These are phyloP conservation scores for Tricholoma terreum DNA, from an alignment of 768 basidiomycete species.

Conservation along the genomic window DNA sequence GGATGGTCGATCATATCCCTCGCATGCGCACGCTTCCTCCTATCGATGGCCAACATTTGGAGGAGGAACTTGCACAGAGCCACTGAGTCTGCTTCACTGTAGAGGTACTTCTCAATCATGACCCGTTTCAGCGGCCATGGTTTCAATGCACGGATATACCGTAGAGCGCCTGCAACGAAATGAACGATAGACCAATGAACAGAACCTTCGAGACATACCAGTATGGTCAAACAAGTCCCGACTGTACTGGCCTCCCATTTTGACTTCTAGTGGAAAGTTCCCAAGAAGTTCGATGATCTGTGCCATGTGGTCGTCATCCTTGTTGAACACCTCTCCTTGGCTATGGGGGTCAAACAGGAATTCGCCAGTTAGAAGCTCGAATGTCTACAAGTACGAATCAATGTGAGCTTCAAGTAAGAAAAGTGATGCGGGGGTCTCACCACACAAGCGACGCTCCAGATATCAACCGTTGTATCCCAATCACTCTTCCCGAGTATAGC, in stretches of 20 bases:
- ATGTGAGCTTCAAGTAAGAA: neutral
- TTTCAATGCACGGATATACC: constrained; percentile 73
- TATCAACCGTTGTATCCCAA: constrained; percentile 84
- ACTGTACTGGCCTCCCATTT: constrained; percentile 82
- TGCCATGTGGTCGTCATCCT: constrained; percentile 95
- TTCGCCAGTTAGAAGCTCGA: constrained; percentile 89
- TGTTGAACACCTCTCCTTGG: constrained; percentile 77
- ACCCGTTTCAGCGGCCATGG: constrained; percentile 81
- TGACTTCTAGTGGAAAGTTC: constrained; percentile 67
- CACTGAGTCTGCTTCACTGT: constrained; percentile 53
- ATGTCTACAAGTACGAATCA: constrained; percentile 45
- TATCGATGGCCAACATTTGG: constrained; percentile 75
- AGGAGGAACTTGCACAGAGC: constrained; percentile 64
- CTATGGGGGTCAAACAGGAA: constrained; percentile 90
- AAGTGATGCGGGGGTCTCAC: constrained; percentile 36
- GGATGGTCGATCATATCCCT: constrained; percentile 69
- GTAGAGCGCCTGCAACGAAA: constrained; percentile 49
- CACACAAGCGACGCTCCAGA: constrained; percentile 91
- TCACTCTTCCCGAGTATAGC: constrained; percentile 84
- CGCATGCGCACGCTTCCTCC: constrained; percentile 65
- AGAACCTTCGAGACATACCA: constrained; percentile 37
- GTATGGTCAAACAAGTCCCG: constrained; percentile 79
- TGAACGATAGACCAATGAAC: neutral
- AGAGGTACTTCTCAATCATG: constrained; percentile 87
- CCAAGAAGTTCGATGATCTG: constrained; percentile 92